Base-by-base conservation (phyloP, 2,329 filamentous ascomycete genomes). In the Nigrospora osmanthi region DNA sequence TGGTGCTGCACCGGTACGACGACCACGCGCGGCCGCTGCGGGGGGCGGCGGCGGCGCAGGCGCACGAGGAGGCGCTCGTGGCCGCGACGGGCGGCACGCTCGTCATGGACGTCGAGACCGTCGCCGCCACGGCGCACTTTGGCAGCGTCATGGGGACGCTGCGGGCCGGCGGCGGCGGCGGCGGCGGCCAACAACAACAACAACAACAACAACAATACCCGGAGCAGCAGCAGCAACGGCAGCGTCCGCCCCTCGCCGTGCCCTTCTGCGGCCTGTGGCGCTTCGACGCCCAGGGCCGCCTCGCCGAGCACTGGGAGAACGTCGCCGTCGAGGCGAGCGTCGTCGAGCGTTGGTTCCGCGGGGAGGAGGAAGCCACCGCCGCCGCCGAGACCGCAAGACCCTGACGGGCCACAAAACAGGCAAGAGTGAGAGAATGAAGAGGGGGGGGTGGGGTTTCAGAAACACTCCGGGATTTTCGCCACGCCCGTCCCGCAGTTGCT, bases 261-360 rank as follows among this genome's bases (percentile, higher is more conserved):
- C 42, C 42, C 11, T 44, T 44, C 19, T 56, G 52, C 35, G 55
- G 53, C 13, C 42, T 55, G 41, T 54, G 55, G 52, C 42, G 45
- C 42, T 57, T 55, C 30, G 45, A 51, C 38, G 23, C 28, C 5
- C 34, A 42, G 31, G 46, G 43, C 1, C 43, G 32, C 39, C 51
- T 47, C 11, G 47, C 52, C 11, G 54, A 57, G 50, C 56, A 57
- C 38, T 58, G 56, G 54, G 54, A 57, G 38, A 52, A 56, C 28
- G 55, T 48, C n/a, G 36, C 43, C 2, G 47, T 28, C 19, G 41
- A 47, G 28, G n/a, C 37, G 31, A 15, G 15, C 2, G 16, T 31
- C 35, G 36, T 44, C 7, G 36, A 36, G 13, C 28, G 14, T 2
- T 44, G 42, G 42, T 44, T 44, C 9, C 32, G 28, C 2, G 33